Conservation (phyloP, 1,284 basidiomycete genomes). For the Rhodotorula sp. region DNA sequence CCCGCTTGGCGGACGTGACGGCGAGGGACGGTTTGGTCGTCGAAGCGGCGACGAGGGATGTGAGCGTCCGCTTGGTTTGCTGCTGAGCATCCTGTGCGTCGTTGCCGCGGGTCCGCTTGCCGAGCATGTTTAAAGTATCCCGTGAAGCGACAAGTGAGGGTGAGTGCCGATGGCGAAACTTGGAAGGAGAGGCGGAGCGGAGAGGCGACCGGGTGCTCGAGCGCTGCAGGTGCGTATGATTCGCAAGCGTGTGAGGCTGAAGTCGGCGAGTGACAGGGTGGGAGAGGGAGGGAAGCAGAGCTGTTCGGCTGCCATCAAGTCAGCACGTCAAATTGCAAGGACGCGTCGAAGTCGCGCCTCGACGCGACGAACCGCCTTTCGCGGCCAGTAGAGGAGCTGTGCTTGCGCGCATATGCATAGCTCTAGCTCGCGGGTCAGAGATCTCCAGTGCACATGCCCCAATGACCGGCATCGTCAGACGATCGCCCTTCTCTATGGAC, state of each 20-base stretch:
- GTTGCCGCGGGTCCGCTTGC: constrained; percentile 7
- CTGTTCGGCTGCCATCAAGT: too few species aligned
- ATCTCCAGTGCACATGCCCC: too few species aligned
- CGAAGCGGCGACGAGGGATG: neutral
- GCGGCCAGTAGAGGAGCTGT: too few species aligned
- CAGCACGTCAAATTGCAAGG: too few species aligned
- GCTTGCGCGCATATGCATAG: too few species aligned
- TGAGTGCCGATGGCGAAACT: neutral
- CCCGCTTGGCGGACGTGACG: neutral
- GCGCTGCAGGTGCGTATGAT: neutral
- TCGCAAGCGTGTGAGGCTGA: neutral
- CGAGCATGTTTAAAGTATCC: neutral
- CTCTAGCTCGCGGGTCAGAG: too few species aligned
- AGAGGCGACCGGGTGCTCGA: neutral
- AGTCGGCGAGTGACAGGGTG: neutral
- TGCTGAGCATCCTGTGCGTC: neutral
- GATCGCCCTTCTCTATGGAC: too few species aligned
- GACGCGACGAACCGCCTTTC: too few species aligned
- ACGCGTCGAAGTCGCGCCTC: too few species aligned
- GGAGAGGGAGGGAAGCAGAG: too few species aligned
- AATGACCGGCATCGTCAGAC: too few species aligned
- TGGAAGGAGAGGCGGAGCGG: neutral
- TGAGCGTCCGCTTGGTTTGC: constrained; percentile 5
- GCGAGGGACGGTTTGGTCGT: constrained; percentile 2
- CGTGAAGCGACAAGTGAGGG: neutral